Base-by-base conservation (phyloP, 2,329 filamentous ascomycete genomes). In the Alternaria atra region DNA sequence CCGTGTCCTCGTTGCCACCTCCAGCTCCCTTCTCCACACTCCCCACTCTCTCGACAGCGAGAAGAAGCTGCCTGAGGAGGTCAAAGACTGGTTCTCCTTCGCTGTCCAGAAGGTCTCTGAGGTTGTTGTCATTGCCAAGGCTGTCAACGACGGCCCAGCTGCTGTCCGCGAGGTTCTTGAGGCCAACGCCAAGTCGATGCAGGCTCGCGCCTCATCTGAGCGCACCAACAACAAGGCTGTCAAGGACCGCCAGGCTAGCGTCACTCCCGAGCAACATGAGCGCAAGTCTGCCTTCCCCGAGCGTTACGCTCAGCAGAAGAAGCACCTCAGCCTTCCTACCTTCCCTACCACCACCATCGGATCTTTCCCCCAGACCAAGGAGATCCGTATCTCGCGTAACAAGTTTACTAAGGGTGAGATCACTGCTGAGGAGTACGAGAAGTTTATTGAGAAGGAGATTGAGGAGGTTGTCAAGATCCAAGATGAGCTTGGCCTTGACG, bases 341-440 rank as follows among this genome's bases (percentile, higher is more conserved):
- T 99, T 99, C 92, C 95, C 95, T 68, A 99, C 95, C 79, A 99
- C 95, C 81, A 99, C 95, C 80, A 99, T 99, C 72, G 95, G 95
- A 73, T 98, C 94, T 59, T 99, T 99, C 92, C 95, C 95, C 73
- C 95, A 99, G 87, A 99, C 95, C 82, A 94, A 94, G 87, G 93
- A 98, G 83, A 99, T 99, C 84, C 93, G 95, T 84, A 85, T 96
- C 75, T 90, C 94, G 84, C 92, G 95, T 79, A 97, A 95, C 89
- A 97, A 95, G 88, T 93, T 97, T 86, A 97, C 94, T 87, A 99
- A 99, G 90, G 91, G 91, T 79, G 94, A 98, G 83, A 98, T 99
- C 82, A 94, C 90, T 52, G 86, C 90, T 74, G 87, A 90, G 79
- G 85, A 98, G 85, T 99, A 99, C 83, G 95, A 99, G 86, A 91